Conservation (phyloP, 208 protist species). For the Crithidia mellificae region DNA sequence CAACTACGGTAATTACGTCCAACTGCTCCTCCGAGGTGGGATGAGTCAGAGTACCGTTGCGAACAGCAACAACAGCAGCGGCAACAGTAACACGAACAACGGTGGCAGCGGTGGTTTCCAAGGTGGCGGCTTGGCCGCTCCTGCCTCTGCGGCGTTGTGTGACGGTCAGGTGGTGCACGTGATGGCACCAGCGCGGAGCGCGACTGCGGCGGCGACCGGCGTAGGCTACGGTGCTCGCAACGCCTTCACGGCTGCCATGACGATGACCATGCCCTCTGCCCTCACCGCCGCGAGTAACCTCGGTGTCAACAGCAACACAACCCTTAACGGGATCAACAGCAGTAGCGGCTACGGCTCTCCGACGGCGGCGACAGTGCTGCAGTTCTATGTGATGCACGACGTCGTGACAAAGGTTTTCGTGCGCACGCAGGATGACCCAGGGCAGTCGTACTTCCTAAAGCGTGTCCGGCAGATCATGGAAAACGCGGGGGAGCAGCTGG, state of each 20-base stretch:
- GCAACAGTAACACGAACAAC: no score
- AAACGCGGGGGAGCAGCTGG: conserved; percentile 40
- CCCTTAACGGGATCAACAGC: no score
- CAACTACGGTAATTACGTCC: conserved; percentile 34
- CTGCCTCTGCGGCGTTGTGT: conserved; percentile 3
- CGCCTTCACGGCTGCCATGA: conserved; percentile 3
- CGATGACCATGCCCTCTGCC: conserved; percentile 5
- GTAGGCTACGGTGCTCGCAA: not conserved
- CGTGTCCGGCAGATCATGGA: conserved; percentile 36
- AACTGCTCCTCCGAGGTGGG: conserved; percentile 21
- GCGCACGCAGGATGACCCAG: conserved; percentile 36
- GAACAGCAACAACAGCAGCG: not conserved
- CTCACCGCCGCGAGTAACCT: not conserved
- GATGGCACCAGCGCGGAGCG: not conserved
- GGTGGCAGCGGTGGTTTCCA: no score
- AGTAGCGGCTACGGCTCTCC: no score
- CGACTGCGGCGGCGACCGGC: not conserved
- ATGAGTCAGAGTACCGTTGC: not conserved
- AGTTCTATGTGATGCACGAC: conserved; percentile 30
- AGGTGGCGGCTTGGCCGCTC: not conserved
- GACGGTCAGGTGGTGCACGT: not conserved
- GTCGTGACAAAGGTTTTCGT: conserved; percentile 82
- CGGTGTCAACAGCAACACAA: no score
- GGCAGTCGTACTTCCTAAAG: conserved; percentile 49
- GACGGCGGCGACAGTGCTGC: not conserved